Evolutionary conservation across 2,329 filamentous ascomycete species (phyloP).

Genomic region (Phoma sp.): DNA sequence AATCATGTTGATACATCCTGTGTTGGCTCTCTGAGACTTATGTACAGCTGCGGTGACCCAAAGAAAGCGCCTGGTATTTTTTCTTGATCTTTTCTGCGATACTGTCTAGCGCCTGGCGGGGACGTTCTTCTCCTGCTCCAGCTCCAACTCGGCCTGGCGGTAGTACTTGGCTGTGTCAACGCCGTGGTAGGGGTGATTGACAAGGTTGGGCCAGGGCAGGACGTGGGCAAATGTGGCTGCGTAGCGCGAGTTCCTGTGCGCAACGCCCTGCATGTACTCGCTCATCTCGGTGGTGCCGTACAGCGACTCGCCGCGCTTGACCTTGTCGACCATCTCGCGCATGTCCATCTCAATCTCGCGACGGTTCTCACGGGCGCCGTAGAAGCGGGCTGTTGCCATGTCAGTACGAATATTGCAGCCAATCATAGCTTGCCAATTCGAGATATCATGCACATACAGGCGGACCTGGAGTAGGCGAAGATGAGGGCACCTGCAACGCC

Average conservation of each 20-base stretch:
- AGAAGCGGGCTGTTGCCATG: constrained; percentile 77
- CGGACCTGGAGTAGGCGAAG: constrained; percentile 82
- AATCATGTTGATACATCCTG: constrained; percentile 41
- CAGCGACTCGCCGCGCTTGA: constrained; percentile 87
- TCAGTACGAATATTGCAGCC: neutral
- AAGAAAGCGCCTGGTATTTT: constrained; percentile 24
- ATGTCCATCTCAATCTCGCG: constrained; percentile 96
- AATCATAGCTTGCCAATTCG: constrained; percentile 1
- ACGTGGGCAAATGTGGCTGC: constrained; percentile 82
- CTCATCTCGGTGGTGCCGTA: constrained; percentile 82
- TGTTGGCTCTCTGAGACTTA: constrained; percentile 28
- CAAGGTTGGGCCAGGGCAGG: constrained; percentile 97
- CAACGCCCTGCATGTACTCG: constrained; percentile 92
- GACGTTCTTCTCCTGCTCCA: constrained; percentile 72
- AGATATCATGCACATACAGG: constrained; percentile 64
- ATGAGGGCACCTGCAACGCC: constrained; percentile 80
- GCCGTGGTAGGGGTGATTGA: constrained; percentile 87
- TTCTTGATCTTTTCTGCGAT: constrained; percentile 14
- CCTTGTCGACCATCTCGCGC: constrained; percentile 95
- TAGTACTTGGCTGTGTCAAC: constrained; percentile 99
- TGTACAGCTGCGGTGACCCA: constrained; percentile 33
- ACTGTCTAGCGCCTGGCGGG: constrained; percentile 9
- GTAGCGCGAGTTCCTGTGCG: constrained; percentile 90
- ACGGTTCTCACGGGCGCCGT: constrained; percentile 90
- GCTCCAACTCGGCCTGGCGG: constrained; percentile 88